Evolutionary conservation across 1,284 basidiomycete genomes (phyloP).

Genomic region (Pseudozyma flocculosa): DNA sequence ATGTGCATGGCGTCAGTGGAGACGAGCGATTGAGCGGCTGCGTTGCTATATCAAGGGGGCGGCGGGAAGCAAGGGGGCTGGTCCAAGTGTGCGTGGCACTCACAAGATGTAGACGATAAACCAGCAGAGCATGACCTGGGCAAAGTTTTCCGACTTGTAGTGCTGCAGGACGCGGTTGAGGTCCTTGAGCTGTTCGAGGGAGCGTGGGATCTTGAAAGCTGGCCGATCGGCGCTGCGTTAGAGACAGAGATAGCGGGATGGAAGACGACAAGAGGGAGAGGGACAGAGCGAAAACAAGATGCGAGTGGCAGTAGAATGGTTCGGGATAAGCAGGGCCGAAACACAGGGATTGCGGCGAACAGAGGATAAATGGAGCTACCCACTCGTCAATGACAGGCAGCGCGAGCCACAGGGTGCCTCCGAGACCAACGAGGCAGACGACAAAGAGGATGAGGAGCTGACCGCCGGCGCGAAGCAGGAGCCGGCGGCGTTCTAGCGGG

Average conservation of each 20-base stretch:
- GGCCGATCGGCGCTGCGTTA: constrained; percentile 22
- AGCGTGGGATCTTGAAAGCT: constrained; percentile 56
- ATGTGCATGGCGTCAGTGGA: no score
- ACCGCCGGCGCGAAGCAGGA: constrained; percentile 27
- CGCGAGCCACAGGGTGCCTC: constrained; percentile 36
- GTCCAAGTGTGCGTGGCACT: no score
- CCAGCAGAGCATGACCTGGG: constrained; percentile 58
- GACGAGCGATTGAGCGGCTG: no score
- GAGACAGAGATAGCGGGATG: no score
- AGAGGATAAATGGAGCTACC: not conserved
- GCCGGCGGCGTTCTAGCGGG: constrained; percentile 13
- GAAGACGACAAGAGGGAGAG: no score
- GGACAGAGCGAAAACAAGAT: not conserved
- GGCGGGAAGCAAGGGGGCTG: no score
- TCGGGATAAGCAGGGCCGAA: no score
- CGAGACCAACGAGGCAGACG: constrained; percentile 32
- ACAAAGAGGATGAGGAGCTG: constrained; percentile 39
- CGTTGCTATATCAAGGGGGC: no score
- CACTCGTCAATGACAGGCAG: constrained; percentile 40
- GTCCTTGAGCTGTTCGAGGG: constrained; percentile 58
- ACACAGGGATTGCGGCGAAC: not conserved
- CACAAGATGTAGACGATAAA: constrained; percentile 81
- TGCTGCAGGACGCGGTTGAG: constrained; percentile 57
- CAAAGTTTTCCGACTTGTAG: constrained; percentile 58
- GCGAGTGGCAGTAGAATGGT: no score